phyloP scores from a whole-genome alignment of 1,284 basidiomycete genomes.

The Ustilago curta region DNA sequence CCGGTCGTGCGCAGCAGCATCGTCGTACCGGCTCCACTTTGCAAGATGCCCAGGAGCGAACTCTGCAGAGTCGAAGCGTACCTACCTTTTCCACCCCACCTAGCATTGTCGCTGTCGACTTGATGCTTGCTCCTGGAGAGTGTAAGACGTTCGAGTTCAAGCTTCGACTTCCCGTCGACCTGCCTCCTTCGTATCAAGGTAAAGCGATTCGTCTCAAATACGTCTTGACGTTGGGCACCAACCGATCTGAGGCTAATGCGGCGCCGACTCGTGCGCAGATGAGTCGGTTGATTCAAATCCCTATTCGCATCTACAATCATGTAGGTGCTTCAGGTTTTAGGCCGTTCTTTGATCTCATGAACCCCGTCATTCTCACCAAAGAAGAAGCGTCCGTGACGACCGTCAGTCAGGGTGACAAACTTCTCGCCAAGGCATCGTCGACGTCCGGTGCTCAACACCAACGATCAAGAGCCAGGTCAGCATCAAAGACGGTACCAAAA shows the following conservation, averaged over 20 bases:
- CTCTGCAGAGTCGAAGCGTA: slow-evolving; percentile 72
- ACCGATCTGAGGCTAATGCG: slow-evolving; percentile 71
- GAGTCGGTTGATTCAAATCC: slow-evolving; percentile 86
- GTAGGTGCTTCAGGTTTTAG: slow-evolving; percentile 72
- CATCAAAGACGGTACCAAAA: slow-evolving; percentile 7
- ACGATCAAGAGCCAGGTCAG: neutral
- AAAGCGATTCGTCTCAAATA: slow-evolving; percentile 87
- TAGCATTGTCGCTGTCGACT: slow-evolving; percentile 84
- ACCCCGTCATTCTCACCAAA: slow-evolving; percentile 69
- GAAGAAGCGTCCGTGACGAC: slow-evolving; percentile 63
- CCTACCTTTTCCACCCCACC: slow-evolving; percentile 85
- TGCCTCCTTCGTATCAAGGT: slow-evolving; percentile 91
- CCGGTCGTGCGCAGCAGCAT: slow-evolving; percentile 41
- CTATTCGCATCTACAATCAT: slow-evolving; percentile 86
- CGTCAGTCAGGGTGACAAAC: slow-evolving; percentile 14
- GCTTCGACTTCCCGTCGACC: slow-evolving; percentile 73
- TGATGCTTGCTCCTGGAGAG: slow-evolving; percentile 81
- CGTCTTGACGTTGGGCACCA: slow-evolving; percentile 86
- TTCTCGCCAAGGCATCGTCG: neutral
- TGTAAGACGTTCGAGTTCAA: slow-evolving; percentile 75
- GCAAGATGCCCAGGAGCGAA: slow-evolving; percentile 72
- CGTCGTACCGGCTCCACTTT: slow-evolving; percentile 74
- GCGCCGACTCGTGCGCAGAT: slow-evolving; percentile 69
- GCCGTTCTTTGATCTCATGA: slow-evolving; percentile 70
- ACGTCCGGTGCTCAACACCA: neutral